Evolutionary conservation across 495 filamentous ascomycete species (phyloP).

Genomic region (Chaetomium tenue): DNA sequence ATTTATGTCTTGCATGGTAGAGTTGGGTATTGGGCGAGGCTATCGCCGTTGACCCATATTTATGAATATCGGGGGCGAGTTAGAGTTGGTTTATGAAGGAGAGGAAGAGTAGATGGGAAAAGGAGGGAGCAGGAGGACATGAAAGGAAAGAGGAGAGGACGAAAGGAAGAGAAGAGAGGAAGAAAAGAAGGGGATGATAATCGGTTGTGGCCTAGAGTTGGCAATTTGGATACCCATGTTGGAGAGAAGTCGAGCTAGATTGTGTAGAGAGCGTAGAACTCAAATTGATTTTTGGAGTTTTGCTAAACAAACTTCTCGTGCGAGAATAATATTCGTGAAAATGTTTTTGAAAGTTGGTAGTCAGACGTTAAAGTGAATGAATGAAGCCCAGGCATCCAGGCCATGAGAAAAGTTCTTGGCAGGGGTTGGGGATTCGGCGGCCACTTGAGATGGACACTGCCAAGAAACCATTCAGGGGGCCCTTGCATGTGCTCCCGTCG

Average conservation of each 20-base stretch:
- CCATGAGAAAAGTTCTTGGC: background rate
- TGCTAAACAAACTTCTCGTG: background rate
- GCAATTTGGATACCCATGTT: background rate
- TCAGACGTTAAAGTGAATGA: background rate
- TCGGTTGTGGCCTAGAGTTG: background rate
- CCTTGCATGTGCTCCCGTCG: background rate
- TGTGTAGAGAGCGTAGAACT: background rate
- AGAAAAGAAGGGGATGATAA: too few relatives aligned
- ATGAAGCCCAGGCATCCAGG: background rate
- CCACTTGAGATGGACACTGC: background rate
- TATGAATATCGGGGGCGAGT: too few relatives aligned
- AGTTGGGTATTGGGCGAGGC: too few relatives aligned
- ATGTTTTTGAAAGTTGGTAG: background rate
- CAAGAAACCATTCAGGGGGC: slow-evolving; percentile 9
- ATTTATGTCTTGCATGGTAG: too few relatives aligned
- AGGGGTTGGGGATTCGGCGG: background rate
- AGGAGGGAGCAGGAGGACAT: background rate
- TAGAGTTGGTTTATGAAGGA: background rate
- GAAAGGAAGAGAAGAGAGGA: too few relatives aligned
- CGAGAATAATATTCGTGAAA: background rate
- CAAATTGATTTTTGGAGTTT: background rate
- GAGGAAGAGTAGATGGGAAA: background rate
- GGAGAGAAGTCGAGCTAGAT: background rate
- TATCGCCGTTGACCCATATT: too few relatives aligned
- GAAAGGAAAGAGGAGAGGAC: too few relatives aligned